Conservation (phyloP, 169 alveolate genomes). For the Cryptosporidium ryanae region DNA sequence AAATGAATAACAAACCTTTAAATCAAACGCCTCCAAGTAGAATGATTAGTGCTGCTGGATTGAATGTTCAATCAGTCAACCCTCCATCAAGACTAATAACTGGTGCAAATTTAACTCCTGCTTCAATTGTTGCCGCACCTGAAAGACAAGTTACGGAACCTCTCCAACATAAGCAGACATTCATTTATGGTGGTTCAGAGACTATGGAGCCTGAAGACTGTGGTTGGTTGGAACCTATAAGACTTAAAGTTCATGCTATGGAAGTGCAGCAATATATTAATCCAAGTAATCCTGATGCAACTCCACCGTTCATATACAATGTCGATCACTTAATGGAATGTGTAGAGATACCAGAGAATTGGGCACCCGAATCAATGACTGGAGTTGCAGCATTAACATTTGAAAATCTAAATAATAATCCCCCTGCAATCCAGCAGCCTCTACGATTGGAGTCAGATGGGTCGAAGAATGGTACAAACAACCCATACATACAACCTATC, state of each 20-base stretch:
- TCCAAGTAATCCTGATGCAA: slow-evolving; percentile 66
- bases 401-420: slow-evolving; percentile 62
- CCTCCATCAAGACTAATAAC: slow-evolving; percentile 72
- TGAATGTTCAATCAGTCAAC: slow-evolving; percentile 57
- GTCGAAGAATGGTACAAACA: slow-evolving; percentile 49
- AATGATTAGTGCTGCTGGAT: slow-evolving; percentile 74
- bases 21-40: slow-evolving; percentile 69
- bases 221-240: slow-evolving; percentile 73
- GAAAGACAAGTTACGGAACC: slow-evolving; percentile 74
- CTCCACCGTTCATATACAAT: slow-evolving; percentile 68
- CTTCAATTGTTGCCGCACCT: slow-evolving; percentile 65
- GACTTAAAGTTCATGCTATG: slow-evolving; percentile 70
- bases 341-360: slow-evolving; percentile 68
- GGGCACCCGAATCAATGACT: slow-evolving; percentile 73
- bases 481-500: slow-evolving; percentile 70
- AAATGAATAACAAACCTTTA: slow-evolving; percentile 11
- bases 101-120: slow-evolving; percentile 69
- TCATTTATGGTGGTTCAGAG: slow-evolving; percentile 70
- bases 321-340: slow-evolving; percentile 72
- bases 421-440: slow-evolving; percentile 52
- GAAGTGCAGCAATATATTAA: slow-evolving; percentile 72
- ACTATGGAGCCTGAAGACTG: slow-evolving; percentile 75
- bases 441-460: slow-evolving; percentile 61
- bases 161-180: slow-evolving; percentile 64
- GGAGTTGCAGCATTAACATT: slow-evolving; percentile 74